These are phyloP conservation scores for Talaromyces thailandensis DNA, from an alignment of 495 filamentous ascomycete genomes.

Conservation along the genomic window DNA sequence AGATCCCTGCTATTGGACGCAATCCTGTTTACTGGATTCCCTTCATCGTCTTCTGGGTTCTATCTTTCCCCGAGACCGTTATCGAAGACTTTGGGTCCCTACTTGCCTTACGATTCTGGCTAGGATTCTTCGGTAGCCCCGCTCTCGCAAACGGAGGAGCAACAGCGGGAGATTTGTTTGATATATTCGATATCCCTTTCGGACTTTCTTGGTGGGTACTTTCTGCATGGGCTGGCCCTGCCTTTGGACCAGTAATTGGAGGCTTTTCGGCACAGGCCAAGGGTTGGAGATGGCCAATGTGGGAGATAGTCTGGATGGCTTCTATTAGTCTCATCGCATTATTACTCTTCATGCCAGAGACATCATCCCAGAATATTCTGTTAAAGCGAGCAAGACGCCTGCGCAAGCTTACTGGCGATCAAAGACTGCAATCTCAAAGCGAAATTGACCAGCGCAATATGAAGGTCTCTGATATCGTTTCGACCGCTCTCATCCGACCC, in stretches of 20 bases:
- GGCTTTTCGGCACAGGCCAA: constrained; percentile 24
- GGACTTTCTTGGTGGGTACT: too few relatives aligned
- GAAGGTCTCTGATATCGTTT: constrained; percentile 20
- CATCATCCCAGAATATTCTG: constrained; percentile 48
- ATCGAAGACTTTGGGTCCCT: constrained; percentile 42
- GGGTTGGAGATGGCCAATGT: constrained; percentile 40
- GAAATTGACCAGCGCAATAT: constrained; percentile 30
- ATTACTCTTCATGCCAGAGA: constrained; percentile 48
- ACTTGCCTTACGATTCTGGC: constrained; percentile 44
- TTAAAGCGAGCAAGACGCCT: constrained; percentile 42
- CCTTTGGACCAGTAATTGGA: constrained; percentile 31
- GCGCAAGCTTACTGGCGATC: constrained; percentile 27
- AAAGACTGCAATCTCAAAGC: constrained; percentile 20
- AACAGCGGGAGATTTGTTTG: too few relatives aligned
- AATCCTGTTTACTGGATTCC: constrained; percentile 39
- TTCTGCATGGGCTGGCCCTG: constrained; percentile 18
- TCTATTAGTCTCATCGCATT: constrained; percentile 36
- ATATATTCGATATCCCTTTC: too few relatives aligned
- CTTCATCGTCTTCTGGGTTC: constrained; percentile 40
- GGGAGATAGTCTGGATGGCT: constrained; percentile 37
- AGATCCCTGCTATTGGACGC: constrained; percentile 41
- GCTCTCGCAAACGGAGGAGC: constrained; percentile 30
- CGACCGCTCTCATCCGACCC: constrained; percentile 32
- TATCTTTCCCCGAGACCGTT: constrained; percentile 36
- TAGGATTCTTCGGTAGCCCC: constrained; percentile 29